These are phyloP conservation scores for Coemansia sp. DNA, from an alignment of 192 early-diverging fungal genomes.

Conservation along the genomic window DNA sequence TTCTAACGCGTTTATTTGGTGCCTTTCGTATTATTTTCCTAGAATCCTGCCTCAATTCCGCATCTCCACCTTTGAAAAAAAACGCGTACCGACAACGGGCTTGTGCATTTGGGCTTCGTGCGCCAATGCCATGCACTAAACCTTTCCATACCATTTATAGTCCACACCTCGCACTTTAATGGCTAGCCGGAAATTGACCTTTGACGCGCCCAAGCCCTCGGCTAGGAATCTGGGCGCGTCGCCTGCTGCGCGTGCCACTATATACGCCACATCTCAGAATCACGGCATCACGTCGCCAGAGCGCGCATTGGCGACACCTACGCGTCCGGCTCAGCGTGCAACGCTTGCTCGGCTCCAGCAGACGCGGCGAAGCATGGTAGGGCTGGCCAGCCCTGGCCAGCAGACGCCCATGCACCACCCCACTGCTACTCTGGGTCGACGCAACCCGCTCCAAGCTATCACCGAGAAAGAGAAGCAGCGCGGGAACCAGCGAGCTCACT, in stretches of 20 bases:
- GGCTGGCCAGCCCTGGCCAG: slow-evolving; percentile 14
- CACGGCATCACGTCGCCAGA: slow-evolving; percentile 21
- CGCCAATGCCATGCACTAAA: slow-evolving; percentile 3
- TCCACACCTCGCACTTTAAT: slow-evolving; percentile 9
- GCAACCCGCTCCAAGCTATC: slow-evolving; percentile 44
- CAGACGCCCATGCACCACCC: slow-evolving; percentile 1
- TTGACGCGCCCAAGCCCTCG: slow-evolving; percentile 47
- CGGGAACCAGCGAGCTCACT: slow-evolving; percentile 8
- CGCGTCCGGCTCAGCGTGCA: slow-evolving; percentile 39
- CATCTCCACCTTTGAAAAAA: neutral
- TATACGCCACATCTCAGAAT: slow-evolving; percentile 18
- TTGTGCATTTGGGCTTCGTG: slow-evolving; percentile 5
- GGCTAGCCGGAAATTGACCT: slow-evolving; percentile 48
- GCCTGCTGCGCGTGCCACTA: slow-evolving; percentile 21
- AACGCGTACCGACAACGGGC: neutral
- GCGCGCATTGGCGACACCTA: slow-evolving; percentile 37
- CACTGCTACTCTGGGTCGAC: slow-evolving; percentile 1
- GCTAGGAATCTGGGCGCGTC: slow-evolving; percentile 37
- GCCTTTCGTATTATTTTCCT: neutral
- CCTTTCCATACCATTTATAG: neutral
- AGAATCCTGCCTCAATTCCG: neutral
- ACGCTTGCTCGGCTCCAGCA: slow-evolving; percentile 19
- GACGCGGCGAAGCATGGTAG: slow-evolving; percentile 14
- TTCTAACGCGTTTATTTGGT: neutral
- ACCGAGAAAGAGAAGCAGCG: slow-evolving; percentile 36